Percentiles rank a stretch among this genome's conserved stretches.
Conservation (phyloP, 148 eudicot species). For the Rhododendron ferrugineum region DNA sequence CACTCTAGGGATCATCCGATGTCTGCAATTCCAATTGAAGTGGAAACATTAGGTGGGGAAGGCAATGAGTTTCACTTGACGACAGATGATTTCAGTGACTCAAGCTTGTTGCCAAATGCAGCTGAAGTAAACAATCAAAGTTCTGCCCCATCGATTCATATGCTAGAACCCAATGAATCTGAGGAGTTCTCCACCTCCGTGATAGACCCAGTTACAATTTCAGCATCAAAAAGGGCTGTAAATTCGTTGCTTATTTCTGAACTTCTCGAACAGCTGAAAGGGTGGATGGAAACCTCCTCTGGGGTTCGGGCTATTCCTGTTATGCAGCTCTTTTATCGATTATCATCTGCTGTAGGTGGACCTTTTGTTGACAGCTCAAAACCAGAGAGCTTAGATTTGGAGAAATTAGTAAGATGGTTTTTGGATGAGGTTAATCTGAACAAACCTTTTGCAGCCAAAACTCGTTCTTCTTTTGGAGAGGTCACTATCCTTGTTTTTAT, state of each 20-base stretch:
- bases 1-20: slow-evolving; percentile 97
- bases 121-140: slow-evolving; percentile 48
- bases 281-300: slow-evolving; percentile 93
- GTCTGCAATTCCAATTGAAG: slow-evolving; percentile 96
- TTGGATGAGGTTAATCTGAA: slow-evolving; percentile 71
- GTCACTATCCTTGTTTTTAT: slow-evolving; percentile 81
- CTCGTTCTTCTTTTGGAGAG: slow-evolving; percentile 79
- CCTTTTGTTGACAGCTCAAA: slow-evolving; percentile 78
- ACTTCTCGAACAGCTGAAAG: slow-evolving; percentile 78
- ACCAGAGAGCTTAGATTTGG: slow-evolving; percentile 81
- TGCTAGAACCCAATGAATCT: slow-evolving; percentile 68
- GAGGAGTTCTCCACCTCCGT: slow-evolving; percentile 67
- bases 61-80: slow-evolving; percentile 75
- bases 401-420: slow-evolving; percentile 87
- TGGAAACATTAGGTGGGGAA: slow-evolving; percentile 79
- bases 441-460: slow-evolving; percentile 65
- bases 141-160: slow-evolving; percentile 76
- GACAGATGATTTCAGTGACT: slow-evolving; percentile 55
- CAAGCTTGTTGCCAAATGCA: slow-evolving; percentile 51
- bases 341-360: slow-evolving; percentile 97
- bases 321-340: slow-evolving; percentile 89
- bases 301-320: slow-evolving; percentile 90
- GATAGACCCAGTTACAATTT: slow-evolving; percentile 83
- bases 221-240: slow-evolving; percentile 95
- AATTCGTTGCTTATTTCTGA: slow-evolving; percentile 89